Conservation (phyloP, 768 basidiomycete species). For the Termitomyces titanicus region DNA sequence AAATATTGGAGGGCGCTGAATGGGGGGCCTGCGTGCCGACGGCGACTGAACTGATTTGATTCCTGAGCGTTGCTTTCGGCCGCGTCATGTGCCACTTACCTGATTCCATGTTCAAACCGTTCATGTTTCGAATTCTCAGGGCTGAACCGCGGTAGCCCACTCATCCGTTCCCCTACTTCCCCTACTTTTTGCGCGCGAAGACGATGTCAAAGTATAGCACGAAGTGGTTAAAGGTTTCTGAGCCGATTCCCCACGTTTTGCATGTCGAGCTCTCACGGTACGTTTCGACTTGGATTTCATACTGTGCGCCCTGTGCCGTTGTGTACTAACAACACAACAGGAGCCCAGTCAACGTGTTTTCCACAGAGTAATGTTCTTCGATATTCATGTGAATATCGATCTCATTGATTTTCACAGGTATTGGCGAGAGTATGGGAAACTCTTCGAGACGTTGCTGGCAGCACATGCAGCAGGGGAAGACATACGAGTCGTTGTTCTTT, state of each 20-base stretch:
- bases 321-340: conserved; percentile 26
- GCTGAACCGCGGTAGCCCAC: neutral
- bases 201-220: conserved; percentile 14
- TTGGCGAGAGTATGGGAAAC: conserved; percentile 65
- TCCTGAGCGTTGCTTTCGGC: too few relatives aligned
- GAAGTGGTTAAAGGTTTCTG: conserved; percentile 46
- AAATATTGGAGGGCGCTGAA: too few relatives aligned
- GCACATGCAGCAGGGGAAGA: conserved; percentile 35
- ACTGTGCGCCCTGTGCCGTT: too few relatives aligned
- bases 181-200: neutral
- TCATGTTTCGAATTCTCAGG: too few relatives aligned
- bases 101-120: too few relatives aligned
- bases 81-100: too few relatives aligned
- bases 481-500: conserved; percentile 70
- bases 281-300: conserved; percentile 3
- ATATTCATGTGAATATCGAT: neutral
- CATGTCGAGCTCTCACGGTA: conserved; percentile 45
- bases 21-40: too few relatives aligned
- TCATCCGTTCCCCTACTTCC: neutral
- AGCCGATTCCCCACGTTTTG: conserved; percentile 40
- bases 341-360: conserved; percentile 66
- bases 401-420: conserved; percentile 39
- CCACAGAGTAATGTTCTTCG: conserved; percentile 33
- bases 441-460: conserved; percentile 53
- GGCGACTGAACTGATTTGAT: too few relatives aligned